Evolutionary conservation across 306 rosid species (phyloP).

Genomic region (Castanea mollissima): DNA sequence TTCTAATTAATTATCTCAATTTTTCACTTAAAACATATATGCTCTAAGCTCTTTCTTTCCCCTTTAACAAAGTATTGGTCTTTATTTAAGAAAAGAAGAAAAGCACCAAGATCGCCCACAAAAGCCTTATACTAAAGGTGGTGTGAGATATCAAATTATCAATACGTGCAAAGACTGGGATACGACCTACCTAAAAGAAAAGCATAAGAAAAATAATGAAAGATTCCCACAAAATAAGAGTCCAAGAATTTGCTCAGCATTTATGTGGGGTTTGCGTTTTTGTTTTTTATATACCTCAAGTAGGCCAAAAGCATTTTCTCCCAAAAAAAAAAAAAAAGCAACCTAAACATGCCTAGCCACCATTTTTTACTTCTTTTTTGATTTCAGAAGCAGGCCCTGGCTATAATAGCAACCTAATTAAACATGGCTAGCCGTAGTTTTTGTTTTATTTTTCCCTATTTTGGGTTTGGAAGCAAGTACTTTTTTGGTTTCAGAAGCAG

Average conservation of each 20-base stretch:
- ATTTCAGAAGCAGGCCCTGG: too few relatives aligned
- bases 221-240: not conserved
- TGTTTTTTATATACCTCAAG: not conserved
- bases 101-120: not conserved
- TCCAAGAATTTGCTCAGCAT: not conserved
- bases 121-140: not conserved
- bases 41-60: not conserved
- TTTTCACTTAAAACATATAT: not conserved
- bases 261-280: not conserved
- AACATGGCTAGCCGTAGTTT: too few relatives aligned
- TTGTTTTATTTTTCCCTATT: too few relatives aligned
- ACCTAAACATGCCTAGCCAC: not conserved
- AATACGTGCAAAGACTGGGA: not conserved
- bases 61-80: constrained; percentile 24
- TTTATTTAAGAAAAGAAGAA: not conserved
- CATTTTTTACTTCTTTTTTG: not conserved
- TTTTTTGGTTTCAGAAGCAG: too few relatives aligned
- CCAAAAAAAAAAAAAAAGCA: too few relatives aligned
- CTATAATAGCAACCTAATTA: too few relatives aligned
- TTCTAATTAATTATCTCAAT: not conserved
- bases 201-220: not conserved
- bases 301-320: not conserved
- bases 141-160: not conserved
- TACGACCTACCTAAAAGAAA: not conserved
- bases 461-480: not conserved